Base-by-base conservation (phyloP, 2,329 filamentous ascomycete species). In the Trichoderma koningii region DNA sequence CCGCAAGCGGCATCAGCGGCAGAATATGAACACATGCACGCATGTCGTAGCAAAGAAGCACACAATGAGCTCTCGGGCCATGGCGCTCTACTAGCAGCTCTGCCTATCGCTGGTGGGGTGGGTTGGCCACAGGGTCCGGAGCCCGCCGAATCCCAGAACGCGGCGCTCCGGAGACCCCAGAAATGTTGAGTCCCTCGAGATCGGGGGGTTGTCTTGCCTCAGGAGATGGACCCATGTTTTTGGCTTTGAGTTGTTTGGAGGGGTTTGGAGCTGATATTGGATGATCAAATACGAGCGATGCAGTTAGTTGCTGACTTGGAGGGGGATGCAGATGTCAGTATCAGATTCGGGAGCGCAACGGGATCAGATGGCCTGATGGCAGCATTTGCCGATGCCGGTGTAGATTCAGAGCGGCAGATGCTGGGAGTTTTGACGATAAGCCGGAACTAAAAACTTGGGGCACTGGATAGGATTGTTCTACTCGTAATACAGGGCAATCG, bases 81-180 rank as follows among this genome's bases (percentile, higher is more conserved):
- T 38, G 34, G 34, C 34, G 34, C 34, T 23, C 21, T 23, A 23
- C 21, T 23, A 23, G 21, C 21, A 23, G 21, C 12, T 38, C 5
- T 12, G 34, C 26, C 34, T 42, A 9, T 44, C 26, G 47, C 59
- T 42, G 41, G 59, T 63, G 59, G 59, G 59, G 59, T 23, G 21
- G 17, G n/a, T 19, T 44, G 55, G n/a, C 28, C n/a, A 30, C 26
- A 44, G 44, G 34, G 64, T n/a, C 60, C 71, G 71, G 71, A 73
- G 68, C 69, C 70, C 72, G 71, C 72, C 72, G 72, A 73, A 62
- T 44, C 67, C 72, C 72, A 70, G 66, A 9, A 61, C 66, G 66
- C 66, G 63, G 62, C 53, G 67, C 55, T 34, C 64, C 63, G 68
- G 63, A 23, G 42, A 44, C 19, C 38, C 59, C 50, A 63, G 55